Evolutionary conservation across 305 asterid genomes (phyloP).

Genomic region (Rubia balearica): DNA sequence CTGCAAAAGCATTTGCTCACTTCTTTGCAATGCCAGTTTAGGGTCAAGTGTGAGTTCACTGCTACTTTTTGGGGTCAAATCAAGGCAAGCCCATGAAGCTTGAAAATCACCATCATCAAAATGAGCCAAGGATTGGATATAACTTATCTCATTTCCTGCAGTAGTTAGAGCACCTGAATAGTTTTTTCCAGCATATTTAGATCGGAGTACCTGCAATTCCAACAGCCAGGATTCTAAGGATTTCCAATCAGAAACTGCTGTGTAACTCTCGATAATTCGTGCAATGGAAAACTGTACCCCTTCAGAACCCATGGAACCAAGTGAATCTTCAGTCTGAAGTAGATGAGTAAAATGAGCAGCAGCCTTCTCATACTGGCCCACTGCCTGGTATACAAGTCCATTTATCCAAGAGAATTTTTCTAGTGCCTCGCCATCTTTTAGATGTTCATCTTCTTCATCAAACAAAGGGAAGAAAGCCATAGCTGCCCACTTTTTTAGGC

Average conservation of each 20-base stretch:
- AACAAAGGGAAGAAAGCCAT: conserved; percentile 63
- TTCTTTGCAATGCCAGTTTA: conserved; percentile 89
- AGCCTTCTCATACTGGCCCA: conserved; percentile 96
- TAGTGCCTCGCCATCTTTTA: conserved; percentile 36
- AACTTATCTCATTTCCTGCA: conserved; percentile 92
- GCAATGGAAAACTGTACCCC: conserved; percentile 86
- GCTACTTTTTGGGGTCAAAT: conserved; percentile 97
- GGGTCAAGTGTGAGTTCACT: conserved; percentile 88
- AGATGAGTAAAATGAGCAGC: conserved; percentile 86
- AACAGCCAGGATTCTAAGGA: conserved; percentile 90
- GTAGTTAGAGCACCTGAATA: conserved; percentile 90
- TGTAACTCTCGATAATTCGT: conserved; percentile 75
- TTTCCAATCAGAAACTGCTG: conserved; percentile 92
- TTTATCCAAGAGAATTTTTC: conserved; percentile 79
- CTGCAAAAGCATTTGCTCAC: conserved; percentile 98
- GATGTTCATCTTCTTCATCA: conserved; percentile 47
- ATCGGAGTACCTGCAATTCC: conserved; percentile 88
- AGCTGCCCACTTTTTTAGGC: conserved; percentile 86
- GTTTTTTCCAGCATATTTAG: conserved; percentile 83
- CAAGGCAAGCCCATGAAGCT: conserved; percentile 94
- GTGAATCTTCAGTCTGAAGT: conserved; percentile 79
- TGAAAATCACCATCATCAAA: conserved; percentile 88
- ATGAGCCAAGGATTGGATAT: conserved; percentile 85
- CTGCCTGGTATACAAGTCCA: conserved; percentile 85
- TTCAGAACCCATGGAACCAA: conserved; percentile 80